These are phyloP conservation scores for Triticum dicoccoides DNA, from an alignment of 176 grass and related monocot species.

Conservation along the genomic window DNA sequence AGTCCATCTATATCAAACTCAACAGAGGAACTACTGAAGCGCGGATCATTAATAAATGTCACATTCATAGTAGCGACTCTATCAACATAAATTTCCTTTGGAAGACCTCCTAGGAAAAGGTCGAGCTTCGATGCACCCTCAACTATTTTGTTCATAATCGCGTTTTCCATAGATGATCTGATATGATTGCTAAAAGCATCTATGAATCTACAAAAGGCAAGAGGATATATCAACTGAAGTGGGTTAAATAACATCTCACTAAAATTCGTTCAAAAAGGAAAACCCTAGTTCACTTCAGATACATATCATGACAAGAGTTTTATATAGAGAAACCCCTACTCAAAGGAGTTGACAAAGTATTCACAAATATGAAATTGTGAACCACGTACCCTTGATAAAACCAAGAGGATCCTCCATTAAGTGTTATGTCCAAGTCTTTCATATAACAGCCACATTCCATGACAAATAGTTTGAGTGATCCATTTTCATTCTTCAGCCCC, in stretches of 20 bases:
- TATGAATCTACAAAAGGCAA: conserved; percentile 60
- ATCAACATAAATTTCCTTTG: conserved; percentile 81
- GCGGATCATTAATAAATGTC: conserved; percentile 76
- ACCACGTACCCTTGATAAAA: conserved; percentile 87
- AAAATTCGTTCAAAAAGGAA: conserved; percentile 7
- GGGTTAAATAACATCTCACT: neutral
- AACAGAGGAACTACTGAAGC: conserved; percentile 69
- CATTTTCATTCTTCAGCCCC: conserved; percentile 81
- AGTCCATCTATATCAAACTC: conserved; percentile 94
- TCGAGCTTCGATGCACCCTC: conserved; percentile 76
- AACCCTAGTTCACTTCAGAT: neutral
- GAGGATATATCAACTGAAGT: conserved; percentile 16
- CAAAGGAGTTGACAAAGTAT: conserved; percentile 1
- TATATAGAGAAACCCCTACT: neutral
- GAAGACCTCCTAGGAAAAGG: conserved; percentile 64
- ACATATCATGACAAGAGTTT: neutral
- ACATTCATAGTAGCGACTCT: conserved; percentile 69
- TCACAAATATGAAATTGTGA: neutral
- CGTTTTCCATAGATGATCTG: conserved; percentile 71
- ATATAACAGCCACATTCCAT: conserved; percentile 81
- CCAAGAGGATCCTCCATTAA: conserved; percentile 87
- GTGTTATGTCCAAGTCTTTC: conserved; percentile 54
- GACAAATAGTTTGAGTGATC: conserved; percentile 63
- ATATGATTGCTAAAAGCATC: conserved; percentile 83
- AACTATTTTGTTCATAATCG: conserved; percentile 72